Evolutionary conservation across 2,329 filamentous ascomycete genomes (phyloP), one percentile per base, ranked within the genome.

Genomic region (Diaporthe citrichinensis): DNA sequence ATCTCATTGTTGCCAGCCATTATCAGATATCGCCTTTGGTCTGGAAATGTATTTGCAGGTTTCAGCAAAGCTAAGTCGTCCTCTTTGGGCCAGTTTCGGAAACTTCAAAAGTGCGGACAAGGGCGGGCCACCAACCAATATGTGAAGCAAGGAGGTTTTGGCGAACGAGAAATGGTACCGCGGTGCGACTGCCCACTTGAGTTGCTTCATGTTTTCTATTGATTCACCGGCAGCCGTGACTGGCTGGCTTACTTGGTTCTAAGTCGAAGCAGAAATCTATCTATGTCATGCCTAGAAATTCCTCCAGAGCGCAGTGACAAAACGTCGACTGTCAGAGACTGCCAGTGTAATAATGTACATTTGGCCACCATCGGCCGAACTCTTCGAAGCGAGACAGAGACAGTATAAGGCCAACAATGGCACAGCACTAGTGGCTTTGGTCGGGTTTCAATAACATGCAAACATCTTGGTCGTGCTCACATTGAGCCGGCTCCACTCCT

Each of bases 401-500:
- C 0, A 23, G 9, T n/a, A 31, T 15, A 9, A 20, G 57, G 39
- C 8, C 14, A 62, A 9, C 9, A 28, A 5, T 17, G 28, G n/a
- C 39, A 25, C 17, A 34, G 14, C 15, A 23, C 25, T 46, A 7
- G 9, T 34, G 17, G 61, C 14, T 39, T 8, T 14, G 2, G 20
- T 20, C 28, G 3, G 25, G 20, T 34, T 20, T 5, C 34, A 10
- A 3, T 58, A 76, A 53, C 72, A 74, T 9, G n/a, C 34, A 41
- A 77, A 77, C 76, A 77, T 74, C 73, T 77, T 76, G 23, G 75
- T 77, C 17, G 93, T 94, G 79, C 92, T 93, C 4, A 94, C 91
- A 82, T 94, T 94, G 51, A 93, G 81, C 76, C 92, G 86, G 77
- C 89, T 92, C 93, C 92, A 94, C 74, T 84, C 85, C 77, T 80